A percentile compares a stretch with the other conserved stretches of the same genome.
These are phyloP conservation scores for Quercus variabilis DNA, from an alignment of 306 rosid species.

Conservation along the genomic window DNA sequence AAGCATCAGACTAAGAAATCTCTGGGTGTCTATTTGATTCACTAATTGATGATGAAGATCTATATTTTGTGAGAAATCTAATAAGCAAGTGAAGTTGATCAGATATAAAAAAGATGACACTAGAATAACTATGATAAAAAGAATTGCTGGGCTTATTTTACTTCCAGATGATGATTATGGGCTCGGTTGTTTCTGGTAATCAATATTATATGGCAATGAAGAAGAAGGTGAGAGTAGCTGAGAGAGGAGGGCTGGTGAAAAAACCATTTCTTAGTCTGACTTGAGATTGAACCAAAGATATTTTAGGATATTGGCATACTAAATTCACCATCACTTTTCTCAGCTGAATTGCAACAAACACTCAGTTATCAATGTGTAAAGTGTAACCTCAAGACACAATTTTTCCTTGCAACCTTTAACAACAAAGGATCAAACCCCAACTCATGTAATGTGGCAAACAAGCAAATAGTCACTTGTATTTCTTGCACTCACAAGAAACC, in stretches of 20 bases:
- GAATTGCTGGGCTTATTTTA: slow-evolving; percentile 58
- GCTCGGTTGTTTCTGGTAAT: slow-evolving; percentile 39
- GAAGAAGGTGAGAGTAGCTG: slow-evolving; percentile 28
- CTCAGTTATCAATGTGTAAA: neutral
- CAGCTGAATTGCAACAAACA: slow-evolving; percentile 14
- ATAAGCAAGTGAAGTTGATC: slow-evolving; percentile 68
- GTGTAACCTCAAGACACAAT: slow-evolving; percentile 13
- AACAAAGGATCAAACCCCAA: slow-evolving; percentile 31
- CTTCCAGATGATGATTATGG: slow-evolving; percentile 45
- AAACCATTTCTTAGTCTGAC: slow-evolving; percentile 28
- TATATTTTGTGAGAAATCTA: slow-evolving; percentile 53
- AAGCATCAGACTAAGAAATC: slow-evolving; percentile 54
- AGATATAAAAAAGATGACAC: slow-evolving; percentile 64
- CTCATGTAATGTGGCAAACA: slow-evolving; percentile 40
- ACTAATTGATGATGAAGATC: slow-evolving; percentile 48
- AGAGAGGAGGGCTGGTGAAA: slow-evolving; percentile 29
- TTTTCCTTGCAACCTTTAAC: slow-evolving; percentile 25
- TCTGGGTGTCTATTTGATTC: slow-evolving; percentile 64
- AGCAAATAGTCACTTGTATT: slow-evolving; percentile 33
- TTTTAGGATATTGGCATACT: slow-evolving; percentile 40
- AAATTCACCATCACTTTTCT: slow-evolving; percentile 12
- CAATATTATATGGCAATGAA: slow-evolving; percentile 24
- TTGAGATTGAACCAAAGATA: slow-evolving; percentile 54
- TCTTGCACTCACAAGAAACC: slow-evolving; percentile 31
- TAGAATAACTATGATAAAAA: slow-evolving; percentile 60